Evolutionary conservation across 2,329 filamentous ascomycete genomes (phyloP).

Genomic region (Cordyceps javanica): DNA sequence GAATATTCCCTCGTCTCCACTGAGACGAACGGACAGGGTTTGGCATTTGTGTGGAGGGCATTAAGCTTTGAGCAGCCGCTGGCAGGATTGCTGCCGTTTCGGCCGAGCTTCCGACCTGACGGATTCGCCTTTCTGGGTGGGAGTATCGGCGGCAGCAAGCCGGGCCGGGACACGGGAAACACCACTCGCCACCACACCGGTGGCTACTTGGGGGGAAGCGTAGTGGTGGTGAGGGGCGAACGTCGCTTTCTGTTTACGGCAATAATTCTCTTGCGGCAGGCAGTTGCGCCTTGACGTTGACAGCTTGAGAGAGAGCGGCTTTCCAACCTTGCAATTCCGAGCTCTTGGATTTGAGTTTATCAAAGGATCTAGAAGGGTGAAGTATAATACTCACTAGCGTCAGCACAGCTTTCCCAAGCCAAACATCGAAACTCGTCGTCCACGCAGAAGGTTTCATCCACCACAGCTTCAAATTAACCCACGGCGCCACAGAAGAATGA

Average conservation of each 20-base stretch:
- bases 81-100: neutral
- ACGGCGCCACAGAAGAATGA: neutral
- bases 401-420: neutral
- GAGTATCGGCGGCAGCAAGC: neutral
- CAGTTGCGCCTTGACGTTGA: no score
- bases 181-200: neutral
- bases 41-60: neutral
- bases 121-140: neutral
- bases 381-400: no score
- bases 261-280: neutral
- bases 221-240: neutral
- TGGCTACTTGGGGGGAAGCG: neutral
- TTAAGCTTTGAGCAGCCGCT: neutral
- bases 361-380: neutral
- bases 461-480: neutral
- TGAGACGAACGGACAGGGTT: neutral
- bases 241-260: neutral
- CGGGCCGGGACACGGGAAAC: conserved; percentile 5
- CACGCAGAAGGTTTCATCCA: no score
- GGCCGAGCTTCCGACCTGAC: conserved; percentile 6
- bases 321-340: neutral
- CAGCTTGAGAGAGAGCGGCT: no score
- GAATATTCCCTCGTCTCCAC: neutral
- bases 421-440: no score
- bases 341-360: neutral